A percentile compares a stretch with the other conserved stretches of the same genome.
These are phyloP conservation scores for Macadamia integrifolia DNA, from an alignment of 164 flowering plant species.

Conservation along the genomic window DNA sequence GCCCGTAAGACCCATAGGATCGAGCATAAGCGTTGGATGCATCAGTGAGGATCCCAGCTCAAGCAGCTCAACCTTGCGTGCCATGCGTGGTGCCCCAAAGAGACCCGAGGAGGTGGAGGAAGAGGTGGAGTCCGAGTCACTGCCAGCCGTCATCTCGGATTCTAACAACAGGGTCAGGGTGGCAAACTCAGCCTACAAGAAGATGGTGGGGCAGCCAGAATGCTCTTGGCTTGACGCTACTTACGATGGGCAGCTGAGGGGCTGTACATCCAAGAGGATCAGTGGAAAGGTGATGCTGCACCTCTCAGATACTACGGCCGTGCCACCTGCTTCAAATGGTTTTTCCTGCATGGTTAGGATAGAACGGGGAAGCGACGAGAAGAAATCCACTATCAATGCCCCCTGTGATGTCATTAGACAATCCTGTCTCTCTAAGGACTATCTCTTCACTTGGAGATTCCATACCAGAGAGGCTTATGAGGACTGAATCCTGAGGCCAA, in stretches of 20 bases:
- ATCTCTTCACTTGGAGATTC: constrained; percentile 78
- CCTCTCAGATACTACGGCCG: constrained; percentile 18
- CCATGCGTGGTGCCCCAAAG: constrained; percentile 11
- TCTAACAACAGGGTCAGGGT: constrained; percentile 71
- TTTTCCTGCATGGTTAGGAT: constrained; percentile 75
- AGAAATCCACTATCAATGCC: constrained; percentile 39
- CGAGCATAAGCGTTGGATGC: constrained; percentile 50
- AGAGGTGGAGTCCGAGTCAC: constrained; percentile 57
- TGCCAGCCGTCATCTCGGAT: constrained; percentile 77
- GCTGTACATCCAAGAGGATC: constrained; percentile 49
- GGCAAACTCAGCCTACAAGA: constrained; percentile 83
- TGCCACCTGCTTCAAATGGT: constrained; percentile 36
- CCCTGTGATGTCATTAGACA: constrained; percentile 59
- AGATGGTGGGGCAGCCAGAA: constrained; percentile 93
- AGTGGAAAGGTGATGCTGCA: constrained; percentile 66
- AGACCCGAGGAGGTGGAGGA: constrained; percentile 68
- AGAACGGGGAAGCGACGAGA: constrained; percentile 62
- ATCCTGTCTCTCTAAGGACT: constrained; percentile 61
- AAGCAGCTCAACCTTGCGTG: too few species aligned
- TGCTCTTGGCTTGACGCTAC: constrained; percentile 69
- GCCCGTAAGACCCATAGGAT: constrained; percentile 72
- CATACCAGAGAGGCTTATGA: constrained; percentile 28
- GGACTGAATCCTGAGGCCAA: not conserved
- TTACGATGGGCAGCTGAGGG: constrained; percentile 7
- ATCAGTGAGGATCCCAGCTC: constrained; percentile 33